Evolutionary conservation across 768 basidiomycete genomes (phyloP), one percentile per base, ranked within the genome.

Genomic region (Daedaleopsis nitida): DNA sequence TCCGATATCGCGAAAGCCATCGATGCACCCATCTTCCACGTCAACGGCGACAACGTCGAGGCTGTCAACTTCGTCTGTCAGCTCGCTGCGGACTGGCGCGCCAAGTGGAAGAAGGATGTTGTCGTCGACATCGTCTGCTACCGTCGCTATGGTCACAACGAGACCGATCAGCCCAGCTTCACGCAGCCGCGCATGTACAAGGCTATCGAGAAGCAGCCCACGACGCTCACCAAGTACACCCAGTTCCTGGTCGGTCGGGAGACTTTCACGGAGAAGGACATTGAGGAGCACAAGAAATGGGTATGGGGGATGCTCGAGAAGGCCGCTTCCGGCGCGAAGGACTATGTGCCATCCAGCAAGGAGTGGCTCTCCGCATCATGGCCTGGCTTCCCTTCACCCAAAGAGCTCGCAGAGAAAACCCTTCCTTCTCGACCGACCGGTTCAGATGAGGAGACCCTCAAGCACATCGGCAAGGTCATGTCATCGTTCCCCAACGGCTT

Each of bases 121-220:
- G 96, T 99, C 69, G 78, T 99, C 62, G 96, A 99, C 75, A 94
- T 99, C 59, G 96, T 99, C 59, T 99, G 97, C 78, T 99, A 98
- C 80, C 92, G 97, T 65, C 94, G 95, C 57, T 87, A 98, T 72
- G 97, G 97, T n/a, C 97, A 99, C 79, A 99, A 99, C 75, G 97
- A 99, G 77, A 98, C 95, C 11, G 97, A 99, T 72, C 97, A 99
- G 75, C 97, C 97, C 24, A 91, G 86, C 74, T 99, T 99, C 81
- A 98, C 97, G 11, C 97, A 99, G 75, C 97, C 97, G 8, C 84
- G 92, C 65, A 99, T 98, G 97, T 99, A 99, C 81, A 84, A 94
- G 75, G 93, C 95, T 34, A 97, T 99, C 72, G 87, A 88, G 77
- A 91, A 92, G 69, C 94, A 98, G 76, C 92, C 91, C 2, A 95